Conservation (phyloP, 1,139 yeast genomes). For the Kurtzmaniella quercitrusa region DNA sequence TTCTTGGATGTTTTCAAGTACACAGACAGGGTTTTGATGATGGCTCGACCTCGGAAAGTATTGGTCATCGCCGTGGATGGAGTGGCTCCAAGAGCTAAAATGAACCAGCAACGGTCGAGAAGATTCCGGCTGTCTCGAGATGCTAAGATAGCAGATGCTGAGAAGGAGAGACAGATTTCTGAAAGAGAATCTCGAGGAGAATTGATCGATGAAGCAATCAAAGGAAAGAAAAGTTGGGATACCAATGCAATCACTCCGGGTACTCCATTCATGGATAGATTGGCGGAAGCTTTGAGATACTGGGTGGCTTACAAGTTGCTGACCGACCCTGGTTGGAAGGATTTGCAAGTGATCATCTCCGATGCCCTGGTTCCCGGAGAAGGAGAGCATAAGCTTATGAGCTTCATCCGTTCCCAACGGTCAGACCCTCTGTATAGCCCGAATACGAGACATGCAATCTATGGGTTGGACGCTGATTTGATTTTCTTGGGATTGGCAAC, state of each 20-base stretch:
- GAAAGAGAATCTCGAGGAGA: slow-evolving; percentile 61
- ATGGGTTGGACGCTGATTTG: slow-evolving; percentile 97
- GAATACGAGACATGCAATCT: slow-evolving; percentile 87
- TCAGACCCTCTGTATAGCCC: slow-evolving; percentile 84
- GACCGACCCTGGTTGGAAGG: slow-evolving; percentile 88
- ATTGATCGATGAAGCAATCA: slow-evolving; percentile 58
- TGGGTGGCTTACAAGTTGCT: slow-evolving; percentile 87
- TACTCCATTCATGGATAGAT: slow-evolving; percentile 91
- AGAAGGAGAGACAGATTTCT: slow-evolving; percentile 47
- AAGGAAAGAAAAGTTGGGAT: slow-evolving; percentile 68
- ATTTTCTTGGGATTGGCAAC: slow-evolving; percentile 93
- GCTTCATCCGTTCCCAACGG: slow-evolving; percentile 80
- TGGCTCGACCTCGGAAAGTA: slow-evolving; percentile 93
- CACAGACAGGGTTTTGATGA: slow-evolving; percentile 81
- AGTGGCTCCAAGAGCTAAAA: slow-evolving; percentile 97
- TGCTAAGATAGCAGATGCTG: slow-evolving; percentile 68
- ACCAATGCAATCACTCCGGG: slow-evolving; percentile 99
- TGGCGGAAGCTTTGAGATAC: slow-evolving; percentile 78
- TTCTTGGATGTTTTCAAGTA: slow-evolving; percentile 83
- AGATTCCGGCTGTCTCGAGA: slow-evolving; percentile 94
- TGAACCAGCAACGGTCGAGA: slow-evolving; percentile 97
- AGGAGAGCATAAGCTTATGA: slow-evolving; percentile 98
- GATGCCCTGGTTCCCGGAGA: slow-evolving; percentile 99
- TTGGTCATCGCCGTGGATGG: slow-evolving; percentile 97
- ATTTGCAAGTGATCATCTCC: slow-evolving; percentile 77